Evolutionary conservation across 495 filamentous ascomycete species (phyloP).

Genomic region (Entonaema liquescens): DNA sequence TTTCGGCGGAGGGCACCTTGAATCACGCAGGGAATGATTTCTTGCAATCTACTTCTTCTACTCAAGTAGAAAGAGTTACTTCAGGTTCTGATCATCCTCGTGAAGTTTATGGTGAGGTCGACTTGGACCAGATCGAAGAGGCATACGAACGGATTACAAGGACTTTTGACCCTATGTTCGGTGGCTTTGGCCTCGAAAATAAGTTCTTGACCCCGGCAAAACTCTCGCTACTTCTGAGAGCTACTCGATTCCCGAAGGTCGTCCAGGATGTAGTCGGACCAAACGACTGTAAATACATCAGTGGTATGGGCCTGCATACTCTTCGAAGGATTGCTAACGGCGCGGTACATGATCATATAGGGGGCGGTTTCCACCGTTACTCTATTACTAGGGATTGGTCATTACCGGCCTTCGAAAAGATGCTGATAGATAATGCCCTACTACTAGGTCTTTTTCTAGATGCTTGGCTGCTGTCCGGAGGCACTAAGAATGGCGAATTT

Average conservation of each 20-base stretch:
- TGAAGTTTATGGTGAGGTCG: constrained; percentile 65
- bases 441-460: constrained; percentile 88
- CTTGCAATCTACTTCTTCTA: constrained; percentile 9
- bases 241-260: constrained; percentile 73
- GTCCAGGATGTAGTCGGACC: constrained; percentile 88
- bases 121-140: constrained; percentile 91
- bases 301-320: constrained; percentile 82
- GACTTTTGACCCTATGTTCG: constrained; percentile 80
- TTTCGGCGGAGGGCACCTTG: constrained; percentile 85
- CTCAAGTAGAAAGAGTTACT: constrained; percentile 10
- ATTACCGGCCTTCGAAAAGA: constrained; percentile 97
- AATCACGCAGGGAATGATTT: constrained; percentile 51
- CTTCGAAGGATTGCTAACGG: constrained; percentile 83
- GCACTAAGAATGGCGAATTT: constrained; percentile 65
- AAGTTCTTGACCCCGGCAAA: constrained; percentile 95
- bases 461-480: constrained; percentile 77
- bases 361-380: constrained; percentile 88
- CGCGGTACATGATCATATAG: constrained; percentile 92
- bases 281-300: constrained; percentile 77
- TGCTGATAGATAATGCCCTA: constrained; percentile 95
- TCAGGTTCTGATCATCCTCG: constrained; percentile 32
- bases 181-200: constrained; percentile 80
- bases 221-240: constrained; percentile 80
- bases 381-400: constrained; percentile 92
- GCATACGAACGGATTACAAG: constrained; percentile 80